Evolutionary conservation across 768 basidiomycete genomes (phyloP).

Genomic region (Gloeophyllum trabeum): DNA sequence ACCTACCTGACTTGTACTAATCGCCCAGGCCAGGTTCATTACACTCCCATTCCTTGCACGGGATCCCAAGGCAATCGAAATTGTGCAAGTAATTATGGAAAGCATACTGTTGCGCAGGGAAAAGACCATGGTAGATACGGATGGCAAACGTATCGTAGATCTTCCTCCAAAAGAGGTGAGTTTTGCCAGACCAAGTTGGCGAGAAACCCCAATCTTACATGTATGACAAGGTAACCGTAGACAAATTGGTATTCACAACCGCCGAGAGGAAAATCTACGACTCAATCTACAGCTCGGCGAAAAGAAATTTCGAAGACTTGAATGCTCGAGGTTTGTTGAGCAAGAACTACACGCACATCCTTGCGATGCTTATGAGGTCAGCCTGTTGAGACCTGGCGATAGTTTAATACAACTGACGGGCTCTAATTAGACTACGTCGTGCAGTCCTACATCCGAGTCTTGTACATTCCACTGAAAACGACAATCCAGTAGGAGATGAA

Average conservation of each 20-base stretch:
- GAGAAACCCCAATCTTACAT: slow-evolving; percentile 3
- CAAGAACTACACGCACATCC: slow-evolving; percentile 78
- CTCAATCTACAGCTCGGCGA: slow-evolving; percentile 71
- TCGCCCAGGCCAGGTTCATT: slow-evolving; percentile 50
- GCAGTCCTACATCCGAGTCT: slow-evolving; percentile 88
- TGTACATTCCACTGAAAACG: slow-evolving; percentile 41
- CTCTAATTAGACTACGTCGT: slow-evolving; percentile 61
- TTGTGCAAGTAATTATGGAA: slow-evolving; percentile 91
- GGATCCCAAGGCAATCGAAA: slow-evolving; percentile 88
- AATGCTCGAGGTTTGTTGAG: slow-evolving; percentile 69
- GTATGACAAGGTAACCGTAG: slow-evolving; percentile 41
- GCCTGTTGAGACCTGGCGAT: slow-evolving; percentile 9
- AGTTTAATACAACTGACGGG: slow-evolving; percentile 4
- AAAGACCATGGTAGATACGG: slow-evolving; percentile 82
- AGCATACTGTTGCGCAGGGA: slow-evolving; percentile 81
- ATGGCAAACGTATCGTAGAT: slow-evolving; percentile 83
- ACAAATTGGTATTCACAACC: slow-evolving; percentile 70
- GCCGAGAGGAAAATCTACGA: slow-evolving; percentile 85
- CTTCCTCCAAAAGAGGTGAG: slow-evolving; percentile 75
- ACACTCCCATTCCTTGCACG: slow-evolving; percentile 85
- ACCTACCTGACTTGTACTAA: no score
- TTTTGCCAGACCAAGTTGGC: neutral
- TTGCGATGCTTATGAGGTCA: slow-evolving; percentile 92
- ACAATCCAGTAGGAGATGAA: slow-evolving; percentile 31
- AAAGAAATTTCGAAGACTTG: slow-evolving; percentile 69